phyloP scores from a whole-genome alignment of 139 green algal genomes.

The Micractinium conductrix region DNA sequence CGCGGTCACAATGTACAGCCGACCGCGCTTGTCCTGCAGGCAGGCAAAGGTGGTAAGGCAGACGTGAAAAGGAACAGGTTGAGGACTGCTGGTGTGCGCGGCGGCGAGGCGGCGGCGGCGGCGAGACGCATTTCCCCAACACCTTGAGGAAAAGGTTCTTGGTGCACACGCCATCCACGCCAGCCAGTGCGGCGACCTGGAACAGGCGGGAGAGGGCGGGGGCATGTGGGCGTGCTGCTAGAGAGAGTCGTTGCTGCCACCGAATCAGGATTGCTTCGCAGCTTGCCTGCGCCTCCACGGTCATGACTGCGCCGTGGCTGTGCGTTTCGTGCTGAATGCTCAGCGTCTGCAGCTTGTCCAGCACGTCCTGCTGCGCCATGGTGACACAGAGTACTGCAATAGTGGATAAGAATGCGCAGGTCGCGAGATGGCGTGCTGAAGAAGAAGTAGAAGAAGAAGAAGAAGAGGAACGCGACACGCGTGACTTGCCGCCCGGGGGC shows the following conservation, averaged over 20 bases:
- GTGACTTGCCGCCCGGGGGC: too few species aligned
- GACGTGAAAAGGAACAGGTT: too few species aligned
- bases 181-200: conserved; percentile 22
- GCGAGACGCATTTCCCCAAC: not conserved
- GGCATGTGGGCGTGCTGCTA: not conserved
- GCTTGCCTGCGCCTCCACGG: conserved; percentile 33
- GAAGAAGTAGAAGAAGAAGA: too few species aligned
- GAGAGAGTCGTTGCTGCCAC: too few species aligned
- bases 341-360: conserved; percentile 28
- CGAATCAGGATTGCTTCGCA: too few species aligned
- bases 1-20: conserved; percentile 73
- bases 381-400: too few species aligned
- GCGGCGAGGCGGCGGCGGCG: conserved; percentile 11
- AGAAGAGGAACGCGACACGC: too few species aligned
- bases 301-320: conserved; percentile 33
- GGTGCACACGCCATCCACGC: conserved; percentile 34
- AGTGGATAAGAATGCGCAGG: too few species aligned
- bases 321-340: conserved; percentile 20
- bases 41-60: not conserved
- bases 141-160: conserved; percentile 70
- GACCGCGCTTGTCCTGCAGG: conserved; percentile 74
- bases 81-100: too few species aligned
- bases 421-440: too few species aligned
- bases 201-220: not conserved
- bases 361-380: conserved; percentile 5